Percentiles rank a stretch among this genome's conserved stretches.
These are phyloP conservation scores for Microsporum audouinii DNA, from an alignment of 2,329 filamentous ascomycete species.

Conservation along the genomic window DNA sequence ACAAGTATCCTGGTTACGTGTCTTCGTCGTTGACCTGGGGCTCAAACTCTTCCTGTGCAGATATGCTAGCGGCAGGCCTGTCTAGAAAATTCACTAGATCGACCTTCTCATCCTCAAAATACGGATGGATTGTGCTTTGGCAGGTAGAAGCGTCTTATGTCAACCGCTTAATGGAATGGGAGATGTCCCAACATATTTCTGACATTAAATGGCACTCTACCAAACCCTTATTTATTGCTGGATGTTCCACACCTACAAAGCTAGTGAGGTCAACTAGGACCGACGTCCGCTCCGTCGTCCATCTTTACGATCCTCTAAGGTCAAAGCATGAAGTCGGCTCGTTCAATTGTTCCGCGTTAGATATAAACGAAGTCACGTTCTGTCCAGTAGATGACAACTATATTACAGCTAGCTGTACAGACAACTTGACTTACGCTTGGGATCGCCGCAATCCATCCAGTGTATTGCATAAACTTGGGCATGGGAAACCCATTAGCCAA, in stretches of 20 bases:
- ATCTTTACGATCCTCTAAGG: conserved; percentile 39
- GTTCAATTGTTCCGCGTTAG: conserved; percentile 46
- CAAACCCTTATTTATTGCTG: conserved; percentile 42
- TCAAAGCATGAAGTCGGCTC: conserved; percentile 31
- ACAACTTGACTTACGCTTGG: conserved; percentile 51
- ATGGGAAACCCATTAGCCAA: conserved; percentile 42
- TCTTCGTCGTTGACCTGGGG: conserved; percentile 43
- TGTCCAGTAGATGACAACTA: conserved; percentile 37
- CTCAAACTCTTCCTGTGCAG: conserved; percentile 22
- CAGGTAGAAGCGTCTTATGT: conserved; percentile 32
- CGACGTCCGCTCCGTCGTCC: conserved; percentile 39
- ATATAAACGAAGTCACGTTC: conserved; percentile 51
- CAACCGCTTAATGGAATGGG: conserved; percentile 10
- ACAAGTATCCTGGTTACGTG: neutral
- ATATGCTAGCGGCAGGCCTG: conserved; percentile 46
- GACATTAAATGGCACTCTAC: conserved; percentile 47
- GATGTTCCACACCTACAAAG: conserved; percentile 15
- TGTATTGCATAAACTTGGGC: conserved; percentile 40
- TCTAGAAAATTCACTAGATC: conserved; percentile 27
- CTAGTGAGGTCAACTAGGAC: conserved; percentile 21
- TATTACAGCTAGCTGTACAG: conserved; percentile 49
- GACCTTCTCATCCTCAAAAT: conserved; percentile 11
- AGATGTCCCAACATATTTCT: conserved; percentile 45
- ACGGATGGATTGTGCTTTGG: neutral
- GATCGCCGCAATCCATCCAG: conserved; percentile 40